phyloP scores from a whole-genome alignment of 2,329 filamentous ascomycete species.

The Fusarium zealandicum region DNA sequence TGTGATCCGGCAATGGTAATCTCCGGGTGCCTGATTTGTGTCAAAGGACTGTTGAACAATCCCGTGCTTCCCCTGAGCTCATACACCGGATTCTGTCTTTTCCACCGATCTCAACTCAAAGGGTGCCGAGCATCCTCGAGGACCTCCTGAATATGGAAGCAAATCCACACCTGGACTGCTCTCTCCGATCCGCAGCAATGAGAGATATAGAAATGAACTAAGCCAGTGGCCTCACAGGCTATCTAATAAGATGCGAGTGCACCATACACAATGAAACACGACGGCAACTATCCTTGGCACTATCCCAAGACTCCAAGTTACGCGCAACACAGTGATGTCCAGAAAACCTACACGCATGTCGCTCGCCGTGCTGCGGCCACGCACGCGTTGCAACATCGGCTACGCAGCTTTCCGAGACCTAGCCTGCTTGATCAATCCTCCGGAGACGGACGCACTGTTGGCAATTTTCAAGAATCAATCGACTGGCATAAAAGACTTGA shows the following conservation, averaged over 20 bases:
- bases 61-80: background rate
- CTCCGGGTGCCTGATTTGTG: conserved; percentile 14
- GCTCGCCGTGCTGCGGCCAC: conserved; percentile 20
- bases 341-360: conserved; percentile 14
- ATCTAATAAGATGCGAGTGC: background rate
- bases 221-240: background rate
- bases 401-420: conserved; percentile 32
- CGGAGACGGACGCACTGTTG: conserved; percentile 28
- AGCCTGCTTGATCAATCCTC: conserved; percentile 33
- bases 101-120: background rate
- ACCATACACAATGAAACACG: background rate
- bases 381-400: conserved; percentile 21
- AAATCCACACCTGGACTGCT: no score
- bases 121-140: background rate
- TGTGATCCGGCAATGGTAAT: conserved; percentile 20
- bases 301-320: conserved; percentile 7
- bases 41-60: conserved; percentile 16
- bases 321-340: conserved; percentile 10
- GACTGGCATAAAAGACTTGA: conserved; percentile 8
- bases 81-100: background rate
- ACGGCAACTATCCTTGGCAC: conserved; percentile 7
- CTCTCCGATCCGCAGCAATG: no score
- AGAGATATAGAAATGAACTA: no score
- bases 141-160: background rate
- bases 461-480: background rate